A percentile compares a stretch with the other conserved stretches of the same genome.
Evolutionary conservation across 176 grass and related monocot genomes (phyloP).

Genomic region (Oryza coarctata): DNA sequence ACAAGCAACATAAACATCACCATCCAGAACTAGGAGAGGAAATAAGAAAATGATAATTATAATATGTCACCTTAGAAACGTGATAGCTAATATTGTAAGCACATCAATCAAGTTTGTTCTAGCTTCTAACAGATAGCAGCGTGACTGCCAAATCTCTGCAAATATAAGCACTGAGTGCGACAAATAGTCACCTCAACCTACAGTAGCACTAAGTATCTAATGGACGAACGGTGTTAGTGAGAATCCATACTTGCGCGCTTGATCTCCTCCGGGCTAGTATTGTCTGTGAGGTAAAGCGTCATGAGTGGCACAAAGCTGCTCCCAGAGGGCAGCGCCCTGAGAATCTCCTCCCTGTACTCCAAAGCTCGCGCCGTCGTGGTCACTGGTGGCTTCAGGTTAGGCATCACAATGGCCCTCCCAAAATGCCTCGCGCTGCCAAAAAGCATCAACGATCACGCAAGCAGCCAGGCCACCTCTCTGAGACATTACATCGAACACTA

Average conservation of each 20-base stretch:
- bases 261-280: constrained; percentile 76
- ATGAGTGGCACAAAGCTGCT: constrained; percentile 71
- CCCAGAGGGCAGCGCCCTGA: constrained; percentile 47
- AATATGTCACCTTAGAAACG: background rate
- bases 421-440: constrained; percentile 73
- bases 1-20: constrained; percentile 16
- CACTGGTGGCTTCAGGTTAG: constrained; percentile 87
- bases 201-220: background rate
- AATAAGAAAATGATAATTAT: background rate
- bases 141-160: background rate
- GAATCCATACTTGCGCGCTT: constrained; percentile 58
- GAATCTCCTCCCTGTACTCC: constrained; percentile 69
- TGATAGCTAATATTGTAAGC: background rate
- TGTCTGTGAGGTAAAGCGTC: constrained; percentile 92
- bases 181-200: constrained; percentile 1
- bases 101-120: background rate
- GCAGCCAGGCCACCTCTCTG: background rate
- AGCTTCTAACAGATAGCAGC: background rate
- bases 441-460: background rate
- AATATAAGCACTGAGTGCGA: background rate
- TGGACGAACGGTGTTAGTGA: background rate
- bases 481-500: constrained; percentile 45
- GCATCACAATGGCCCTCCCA: constrained; percentile 88
- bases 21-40: background rate
- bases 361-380: constrained; percentile 66